Percentiles rank a stretch among this genome's conserved stretches.
These are phyloP conservation scores for Nakazawaea sp. DNA, from an alignment of 805 yeast genomes.

Conservation along the genomic window DNA sequence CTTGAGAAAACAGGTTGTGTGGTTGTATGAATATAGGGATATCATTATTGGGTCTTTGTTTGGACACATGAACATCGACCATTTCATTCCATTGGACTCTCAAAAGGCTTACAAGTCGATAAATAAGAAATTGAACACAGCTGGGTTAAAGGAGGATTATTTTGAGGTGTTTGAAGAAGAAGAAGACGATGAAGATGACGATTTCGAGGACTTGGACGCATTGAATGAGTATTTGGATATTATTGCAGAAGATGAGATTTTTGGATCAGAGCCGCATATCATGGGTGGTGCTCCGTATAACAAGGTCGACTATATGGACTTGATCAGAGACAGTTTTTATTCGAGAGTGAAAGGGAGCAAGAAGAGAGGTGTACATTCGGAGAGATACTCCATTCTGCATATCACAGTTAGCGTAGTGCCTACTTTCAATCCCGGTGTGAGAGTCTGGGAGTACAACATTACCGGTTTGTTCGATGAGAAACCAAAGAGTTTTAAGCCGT, in stretches of 20 bases:
- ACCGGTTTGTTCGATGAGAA: slow-evolving; percentile 37
- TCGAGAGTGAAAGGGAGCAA: slow-evolving; percentile 38
- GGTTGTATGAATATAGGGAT: slow-evolving; percentile 81
- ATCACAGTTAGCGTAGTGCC: slow-evolving; percentile 75
- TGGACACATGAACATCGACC: slow-evolving; percentile 91
- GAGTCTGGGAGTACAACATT: slow-evolving; percentile 83
- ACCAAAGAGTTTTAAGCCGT: slow-evolving; percentile 29
- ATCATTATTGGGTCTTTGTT: slow-evolving; percentile 75
- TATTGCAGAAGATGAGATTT: slow-evolving; percentile 19
- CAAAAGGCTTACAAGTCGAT: slow-evolving; percentile 56
- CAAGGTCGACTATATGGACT: slow-evolving; percentile 58
- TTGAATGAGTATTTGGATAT: slow-evolving; percentile 5
- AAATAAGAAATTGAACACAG: slow-evolving; percentile 13
- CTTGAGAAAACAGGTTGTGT: slow-evolving; percentile 65
- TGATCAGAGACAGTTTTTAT: slow-evolving; percentile 47
- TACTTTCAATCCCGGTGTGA: slow-evolving; percentile 74
- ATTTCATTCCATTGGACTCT: slow-evolving; percentile 72
- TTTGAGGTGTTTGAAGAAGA: slow-evolving; percentile 5
- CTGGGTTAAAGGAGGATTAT: slow-evolving; percentile 17
- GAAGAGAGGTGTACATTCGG: slow-evolving; percentile 37
- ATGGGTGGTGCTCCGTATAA: slow-evolving; percentile 63
- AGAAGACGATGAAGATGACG: slow-evolving; percentile 18
- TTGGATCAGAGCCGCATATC: slow-evolving; percentile 28
- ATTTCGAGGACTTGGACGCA: slow-evolving; percentile 18
- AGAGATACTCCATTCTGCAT: slow-evolving; percentile 63